Evolutionary conservation across 352 stramenopile species (phyloP), one percentile per base, ranked within the genome.

Genomic region (Pythium rishiriense): DNA sequence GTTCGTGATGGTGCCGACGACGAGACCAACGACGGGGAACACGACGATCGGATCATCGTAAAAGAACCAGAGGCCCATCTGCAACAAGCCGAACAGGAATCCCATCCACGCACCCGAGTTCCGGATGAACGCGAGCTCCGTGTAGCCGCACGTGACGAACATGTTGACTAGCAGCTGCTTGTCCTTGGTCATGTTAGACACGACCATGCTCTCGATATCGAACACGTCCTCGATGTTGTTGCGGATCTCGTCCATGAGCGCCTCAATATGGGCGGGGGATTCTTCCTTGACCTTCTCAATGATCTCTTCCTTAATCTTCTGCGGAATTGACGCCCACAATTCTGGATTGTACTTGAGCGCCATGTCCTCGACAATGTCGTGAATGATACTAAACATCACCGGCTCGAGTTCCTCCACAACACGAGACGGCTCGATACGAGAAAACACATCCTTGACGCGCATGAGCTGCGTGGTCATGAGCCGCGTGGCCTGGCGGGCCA

Each of bases 1-100:
- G 70, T 99, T 99, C n/a, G 97, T 99, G 31, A 98, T 89, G 12
- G 97, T 91, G 14, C 97, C 97, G 8, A 99, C 97, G 39, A 99
- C 88, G 17, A 97, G 73, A 22, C 97, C 97, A n/a, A 97, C 79
- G 19, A 97, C 90, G 1, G 92, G 92, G 53, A 98, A 96, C 10
- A 92, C 81, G 14, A 96, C 83, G 56, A 94, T 90, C 15, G 73
- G 83, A 56, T 91, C 83, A 33, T 77, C 75, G 63, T 90, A 90
- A 26, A 90, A 76, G 50, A 93, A 98, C 83, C 84, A 97, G 42
- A 97, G 72, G 0, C 81, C 75, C 88, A 97, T 94, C 64, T 96
- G 88, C 62, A 94, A 87, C 46, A 96, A 65, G 5, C 88, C 88
- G 64, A 95, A 96, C 52, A 97, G 65, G 21, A 90, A 88, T 56